Evolutionary conservation across 2,329 filamentous ascomycete genomes (phyloP), one percentile per base, ranked within the genome.

Genomic region (Talaromyces sp.): DNA sequence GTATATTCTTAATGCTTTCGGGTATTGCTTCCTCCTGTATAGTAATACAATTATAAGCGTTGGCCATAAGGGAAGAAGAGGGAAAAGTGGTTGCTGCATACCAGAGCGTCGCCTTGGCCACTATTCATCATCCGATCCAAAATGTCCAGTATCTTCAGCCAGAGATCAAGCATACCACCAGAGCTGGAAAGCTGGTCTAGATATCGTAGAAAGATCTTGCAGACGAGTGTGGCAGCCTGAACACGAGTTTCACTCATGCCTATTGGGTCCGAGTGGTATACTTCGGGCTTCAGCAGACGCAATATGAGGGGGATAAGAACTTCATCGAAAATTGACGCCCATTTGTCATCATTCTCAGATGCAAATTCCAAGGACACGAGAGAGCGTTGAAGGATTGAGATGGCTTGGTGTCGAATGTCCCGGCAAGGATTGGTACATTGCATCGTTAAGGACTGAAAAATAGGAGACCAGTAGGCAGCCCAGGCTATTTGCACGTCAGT

Each of bases 41-140:
- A 54, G 56, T 25, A 7, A 14, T 37, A 40, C 42, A 65, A 35
- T 58, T 54, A 54, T 61, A 57, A 60, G 62, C 23, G 55, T 42
- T 11, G 57, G 12, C 11, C 16, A 37, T 21, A 2, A n/a, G n/a
- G n/a, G 11, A 48, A 21, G 16, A 28, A 31, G 33, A 25, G n/a
- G 28, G 28, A 18, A n/a, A 28, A 11, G 14, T 21, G 14, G 25
- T 28, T 28, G 16, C 23, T 28, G n/a, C 88, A 78, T 84, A 93
- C 90, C 73, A 96, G 78, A 70, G 89, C 93, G 71, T 96, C 92
- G 25, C 91, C 91, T 75, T 96, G 92, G 0, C 93, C 93, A 71
- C 91, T 95, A 71, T 97, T 96, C 88, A 97, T 96, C 67, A 99
- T 83, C 25, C 95, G 87, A 75, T 99, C 95, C 86, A 99, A 92